Base-by-base conservation (phyloP, 371 early-diverging fungal species). In the Lichtheimia ramosa region DNA sequence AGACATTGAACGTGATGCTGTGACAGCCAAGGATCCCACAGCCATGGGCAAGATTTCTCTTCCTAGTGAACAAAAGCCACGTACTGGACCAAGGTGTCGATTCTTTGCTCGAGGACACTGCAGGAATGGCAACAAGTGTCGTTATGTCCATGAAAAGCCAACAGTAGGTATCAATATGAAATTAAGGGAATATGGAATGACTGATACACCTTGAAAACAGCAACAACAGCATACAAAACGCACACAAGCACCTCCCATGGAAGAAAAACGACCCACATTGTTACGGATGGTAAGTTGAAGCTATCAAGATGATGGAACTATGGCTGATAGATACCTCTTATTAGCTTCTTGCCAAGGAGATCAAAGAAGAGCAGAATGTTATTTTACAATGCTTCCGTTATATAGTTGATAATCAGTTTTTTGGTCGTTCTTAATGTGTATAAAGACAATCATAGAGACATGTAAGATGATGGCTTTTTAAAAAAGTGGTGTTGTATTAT, bases 21-120 rank as follows among this genome's bases (percentile, higher is more conserved):
- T 83, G 8, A 64, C 77, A 0, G 83, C 85, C 25, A 85, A 85
- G 52, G 82, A 85, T 62, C 85, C 85, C 2, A 58, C 58, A 0
- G 57, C 59, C 0, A 74, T 75, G 43, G 83, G 82, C 10, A 78
- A 74, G 41, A 63, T 78, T 13, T 42, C 69, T 7, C 42, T 81
- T 40, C 74, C 76, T 12, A n/a, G 10, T n/a, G 68, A 61, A 16
- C 69, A 68, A 2, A 57, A 61, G 21, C 48, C 40, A n/a, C 25
- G 27, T 14, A 49, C 62, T 8, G 51, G 57, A n/a, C 66, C 24
- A 12, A 48, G 63, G n/a, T 85, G 85, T 51, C 75, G 68, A 20
- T 81, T 75, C 56, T 85, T 85, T 63, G 40, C 62, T 39, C 63
- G 61, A 21, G 83, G 83, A 2, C 59, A 61, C 13, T 85, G 85